A percentile compares a stretch with the other conserved stretches of the same genome.
Conservation (phyloP, 192 early-diverging fungal genomes). For the Powellomyces hirtus region DNA sequence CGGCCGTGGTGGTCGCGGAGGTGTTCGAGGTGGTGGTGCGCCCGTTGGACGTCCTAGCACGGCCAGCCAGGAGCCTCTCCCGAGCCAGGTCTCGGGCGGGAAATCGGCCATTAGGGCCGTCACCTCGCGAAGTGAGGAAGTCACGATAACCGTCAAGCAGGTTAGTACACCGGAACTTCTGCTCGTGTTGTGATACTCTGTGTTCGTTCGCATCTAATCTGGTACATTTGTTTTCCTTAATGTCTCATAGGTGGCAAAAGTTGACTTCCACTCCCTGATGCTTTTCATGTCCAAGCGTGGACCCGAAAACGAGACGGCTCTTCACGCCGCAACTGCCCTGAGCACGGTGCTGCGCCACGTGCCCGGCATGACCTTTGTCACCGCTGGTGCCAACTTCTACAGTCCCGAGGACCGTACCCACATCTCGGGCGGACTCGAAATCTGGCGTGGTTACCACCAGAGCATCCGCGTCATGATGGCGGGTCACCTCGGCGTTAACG, state of each 20-base stretch:
- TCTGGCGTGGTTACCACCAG: slow-evolving; percentile 49
- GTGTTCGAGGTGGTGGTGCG: slow-evolving; percentile 16
- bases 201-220: not conserved
- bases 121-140: not conserved
- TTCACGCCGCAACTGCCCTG: slow-evolving; percentile 25
- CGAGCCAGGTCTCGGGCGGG: not conserved
- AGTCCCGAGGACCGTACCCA: slow-evolving; percentile 16
- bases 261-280: slow-evolving; percentile 30
- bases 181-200: not conserved
- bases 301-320: slow-evolving; percentile 21
- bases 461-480: slow-evolving; percentile 30
- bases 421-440: slow-evolving; percentile 36
- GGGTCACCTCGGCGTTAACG: slow-evolving; percentile 49
- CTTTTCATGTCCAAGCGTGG: slow-evolving; percentile 25
- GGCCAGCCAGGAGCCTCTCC: not conserved
- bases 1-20: slow-evolving; percentile 20
- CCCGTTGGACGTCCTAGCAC: not conserved
- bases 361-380: slow-evolving; percentile 27
- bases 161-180: not conserved
- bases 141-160: slow-evolving; percentile 15
- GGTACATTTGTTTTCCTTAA: not conserved
- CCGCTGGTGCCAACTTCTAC: slow-evolving; percentile 39
- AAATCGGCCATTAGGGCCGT: not conserved
- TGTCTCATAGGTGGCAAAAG: slow-evolving; percentile 4
- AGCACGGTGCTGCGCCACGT: slow-evolving; percentile 33